These are phyloP conservation scores for Miscanthus lutarioriparius DNA, from an alignment of 176 grass and related monocot species.

Conservation along the genomic window DNA sequence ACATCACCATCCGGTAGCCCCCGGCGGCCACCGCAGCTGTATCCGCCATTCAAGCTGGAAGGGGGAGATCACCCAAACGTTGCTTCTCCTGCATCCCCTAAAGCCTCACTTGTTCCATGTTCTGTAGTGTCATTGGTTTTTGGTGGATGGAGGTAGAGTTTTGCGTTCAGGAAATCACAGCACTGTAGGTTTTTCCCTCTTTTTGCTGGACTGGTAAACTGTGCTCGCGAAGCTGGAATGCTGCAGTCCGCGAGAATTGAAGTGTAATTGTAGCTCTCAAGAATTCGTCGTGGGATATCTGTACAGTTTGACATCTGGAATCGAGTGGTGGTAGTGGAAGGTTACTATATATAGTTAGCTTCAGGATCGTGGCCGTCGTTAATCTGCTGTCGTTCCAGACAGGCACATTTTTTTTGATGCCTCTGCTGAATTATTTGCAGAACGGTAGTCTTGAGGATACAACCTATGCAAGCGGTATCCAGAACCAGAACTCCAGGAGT, in stretches of 20 bases:
- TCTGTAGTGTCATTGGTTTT: conserved; percentile 26
- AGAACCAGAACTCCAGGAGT: too few relatives aligned
- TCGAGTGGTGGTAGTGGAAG: conserved; percentile 4
- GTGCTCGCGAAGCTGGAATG: conserved; percentile 1
- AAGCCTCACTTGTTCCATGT: neutral
- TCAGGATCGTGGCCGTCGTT: neutral
- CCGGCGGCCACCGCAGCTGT: neutral
- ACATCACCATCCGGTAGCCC: conserved; percentile 87
- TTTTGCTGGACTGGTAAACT: neutral
- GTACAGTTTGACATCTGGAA: conserved; percentile 45
- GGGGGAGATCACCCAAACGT: neutral
- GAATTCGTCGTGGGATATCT: neutral
- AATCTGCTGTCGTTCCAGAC: neutral
- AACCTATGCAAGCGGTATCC: neutral
- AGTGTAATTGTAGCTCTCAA: conserved; percentile 24
- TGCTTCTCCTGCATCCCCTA: conserved; percentile 35
- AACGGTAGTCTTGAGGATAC: too few relatives aligned
- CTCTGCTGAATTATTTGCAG: too few relatives aligned
- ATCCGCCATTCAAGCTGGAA: conserved; percentile 27
- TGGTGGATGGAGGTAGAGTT: conserved; percentile 40
- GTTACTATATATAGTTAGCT: conserved; percentile 25
- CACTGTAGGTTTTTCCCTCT: conserved; percentile 5
- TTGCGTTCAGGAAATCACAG: neutral
- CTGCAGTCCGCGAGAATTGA: conserved; percentile 12
- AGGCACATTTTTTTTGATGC: too few relatives aligned